Conservation (phyloP, 176 grass and related monocot genomes). For the Carex scoparia region DNA sequence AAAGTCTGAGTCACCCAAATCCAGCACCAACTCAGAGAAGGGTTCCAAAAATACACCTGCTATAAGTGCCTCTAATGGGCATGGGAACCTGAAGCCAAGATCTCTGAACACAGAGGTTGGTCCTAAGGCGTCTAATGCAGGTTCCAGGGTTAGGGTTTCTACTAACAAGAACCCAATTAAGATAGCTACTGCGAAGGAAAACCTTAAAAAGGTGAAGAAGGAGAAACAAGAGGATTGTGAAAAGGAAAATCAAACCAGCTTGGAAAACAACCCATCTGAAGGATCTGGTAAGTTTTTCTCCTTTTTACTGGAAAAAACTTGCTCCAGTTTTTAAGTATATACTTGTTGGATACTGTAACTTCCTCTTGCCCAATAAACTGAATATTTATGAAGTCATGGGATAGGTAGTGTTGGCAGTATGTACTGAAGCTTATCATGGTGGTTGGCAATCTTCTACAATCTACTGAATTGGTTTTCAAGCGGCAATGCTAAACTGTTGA, state of each 20-base stretch:
- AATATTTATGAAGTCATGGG: background rate
- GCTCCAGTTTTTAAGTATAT: background rate
- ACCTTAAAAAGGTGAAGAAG: constrained; percentile 30
- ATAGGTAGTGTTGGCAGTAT: background rate
- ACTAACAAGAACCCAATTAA: constrained; percentile 39
- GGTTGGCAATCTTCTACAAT: no score
- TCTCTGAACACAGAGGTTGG: constrained; percentile 49
- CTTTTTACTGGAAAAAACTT: background rate
- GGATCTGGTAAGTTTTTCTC: constrained; percentile 48
- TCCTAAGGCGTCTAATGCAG: constrained; percentile 42
- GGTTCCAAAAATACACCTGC: constrained; percentile 13
- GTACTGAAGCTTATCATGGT: no score
- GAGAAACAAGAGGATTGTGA: constrained; percentile 30
- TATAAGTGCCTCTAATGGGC: constrained; percentile 13
- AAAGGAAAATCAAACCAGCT: constrained; percentile 28
- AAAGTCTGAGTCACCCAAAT: constrained; percentile 32
- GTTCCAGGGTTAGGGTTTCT: constrained; percentile 42
- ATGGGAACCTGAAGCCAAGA: constrained; percentile 58
- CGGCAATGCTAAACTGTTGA: no score
- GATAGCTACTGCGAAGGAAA: constrained; percentile 30
- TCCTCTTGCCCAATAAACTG: background rate
- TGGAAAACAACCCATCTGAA: background rate
- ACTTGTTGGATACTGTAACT: background rate
- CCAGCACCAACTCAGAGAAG: constrained; percentile 42
- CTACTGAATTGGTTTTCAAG: no score